phyloP scores from a whole-genome alignment of 305 asterid species.

The Rubia balearica region DNA sequence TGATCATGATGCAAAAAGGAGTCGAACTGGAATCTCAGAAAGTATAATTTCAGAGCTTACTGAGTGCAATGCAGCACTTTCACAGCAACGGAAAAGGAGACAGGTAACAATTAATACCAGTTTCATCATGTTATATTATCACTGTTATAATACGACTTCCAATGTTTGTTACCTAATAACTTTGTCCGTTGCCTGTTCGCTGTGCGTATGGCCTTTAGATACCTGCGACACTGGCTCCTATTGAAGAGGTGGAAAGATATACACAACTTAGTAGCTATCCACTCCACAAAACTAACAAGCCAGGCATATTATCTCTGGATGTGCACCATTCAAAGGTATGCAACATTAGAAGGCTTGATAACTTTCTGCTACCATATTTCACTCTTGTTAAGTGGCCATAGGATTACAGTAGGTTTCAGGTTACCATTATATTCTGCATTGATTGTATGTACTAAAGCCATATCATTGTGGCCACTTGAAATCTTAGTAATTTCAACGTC shows the following conservation, averaged over 20 bases:
- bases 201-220: conserved; percentile 26
- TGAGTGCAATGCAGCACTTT: conserved; percentile 71
- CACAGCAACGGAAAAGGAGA: conserved; percentile 82
- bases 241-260: conserved; percentile 73
- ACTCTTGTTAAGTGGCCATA: neutral
- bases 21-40: conserved; percentile 69
- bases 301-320: conserved; percentile 81
- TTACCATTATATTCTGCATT: neutral
- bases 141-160: conserved; percentile 8
- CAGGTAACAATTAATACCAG: conserved; percentile 69
- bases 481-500: neutral
- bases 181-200: neutral
- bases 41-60: conserved; percentile 71
- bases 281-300: conserved; percentile 88
- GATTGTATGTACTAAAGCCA: neutral
- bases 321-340: conserved; percentile 62
- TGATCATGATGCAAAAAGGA: conserved; percentile 67
- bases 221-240: conserved; percentile 64
- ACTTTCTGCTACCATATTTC: neutral
- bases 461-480: neutral
- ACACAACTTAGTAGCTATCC: conserved; percentile 87
- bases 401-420: neutral
- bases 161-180: conserved; percentile 4
- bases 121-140: neutral
- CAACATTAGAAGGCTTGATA: too few species aligned